phyloP scores from a whole-genome alignment of 495 filamentous ascomycete genomes.

The Penicillium flavigenum region DNA sequence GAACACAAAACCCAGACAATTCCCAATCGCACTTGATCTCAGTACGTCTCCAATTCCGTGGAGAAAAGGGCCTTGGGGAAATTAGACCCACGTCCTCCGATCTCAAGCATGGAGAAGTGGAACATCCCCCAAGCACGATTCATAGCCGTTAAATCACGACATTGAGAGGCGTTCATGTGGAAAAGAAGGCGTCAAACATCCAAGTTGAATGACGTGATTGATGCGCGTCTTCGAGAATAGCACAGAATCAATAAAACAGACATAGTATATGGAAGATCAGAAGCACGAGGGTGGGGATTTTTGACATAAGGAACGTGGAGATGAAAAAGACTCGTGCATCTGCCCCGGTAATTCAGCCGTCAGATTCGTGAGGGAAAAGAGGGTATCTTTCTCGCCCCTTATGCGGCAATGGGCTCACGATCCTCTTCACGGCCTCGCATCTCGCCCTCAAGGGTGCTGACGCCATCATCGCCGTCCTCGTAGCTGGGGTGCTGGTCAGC shows the following conservation, averaged over 20 bases:
- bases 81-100: conserved; percentile 5
- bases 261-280: background rate
- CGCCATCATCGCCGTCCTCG: conserved; percentile 58
- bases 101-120: conserved; percentile 1
- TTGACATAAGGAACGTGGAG: conserved; percentile 7
- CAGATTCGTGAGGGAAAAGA: conserved; percentile 16
- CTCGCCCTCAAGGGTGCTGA: conserved; percentile 53
- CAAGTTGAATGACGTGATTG: conserved; percentile 11
- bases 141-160: conserved; percentile 22
- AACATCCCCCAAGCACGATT: conserved; percentile 18
- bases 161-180: conserved; percentile 8
- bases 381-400: conserved; percentile 10
- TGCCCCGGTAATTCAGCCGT: conserved; percentile 10
- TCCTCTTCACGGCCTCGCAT: conserved; percentile 62
- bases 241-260: background rate
- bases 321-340: background rate
- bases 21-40: background rate
- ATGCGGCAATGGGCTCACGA: conserved; percentile 41
- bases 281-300: background rate
- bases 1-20: background rate
- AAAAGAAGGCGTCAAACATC: conserved; percentile 5
- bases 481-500: conserved; percentile 72
- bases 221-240: background rate
- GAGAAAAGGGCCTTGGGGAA: conserved; percentile 1
- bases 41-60: conserved; percentile 4